phyloP scores from a whole-genome alignment of 2,329 filamentous ascomycete species.

The Hypoxylon sp. region DNA sequence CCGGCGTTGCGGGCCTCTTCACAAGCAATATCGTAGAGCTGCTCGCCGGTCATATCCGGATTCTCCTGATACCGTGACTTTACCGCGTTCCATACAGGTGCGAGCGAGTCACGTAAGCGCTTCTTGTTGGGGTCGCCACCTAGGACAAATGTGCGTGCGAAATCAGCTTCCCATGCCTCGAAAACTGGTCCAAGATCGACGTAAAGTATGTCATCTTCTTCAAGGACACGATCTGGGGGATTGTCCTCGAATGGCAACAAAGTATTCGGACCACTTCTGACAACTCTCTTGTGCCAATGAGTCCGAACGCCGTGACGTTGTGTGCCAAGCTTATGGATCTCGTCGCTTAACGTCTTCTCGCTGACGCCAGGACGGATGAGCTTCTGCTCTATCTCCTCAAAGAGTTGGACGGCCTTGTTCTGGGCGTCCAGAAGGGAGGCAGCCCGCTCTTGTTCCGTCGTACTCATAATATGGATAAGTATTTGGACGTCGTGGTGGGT shows the following conservation, averaged over 20 bases:
- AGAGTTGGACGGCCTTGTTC: constrained; percentile 62
- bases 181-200: constrained; percentile 68
- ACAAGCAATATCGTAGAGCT: constrained; percentile 63
- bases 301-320: constrained; percentile 62
- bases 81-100: constrained; percentile 63
- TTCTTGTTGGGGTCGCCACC: constrained; percentile 63
- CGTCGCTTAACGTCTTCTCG: constrained; percentile 63
- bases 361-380: constrained; percentile 64
- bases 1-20: constrained; percentile 58
- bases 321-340: constrained; percentile 62
- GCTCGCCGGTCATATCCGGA: constrained; percentile 63
- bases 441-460: constrained; percentile 38
- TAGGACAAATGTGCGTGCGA: constrained; percentile 67
- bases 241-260: constrained; percentile 64
- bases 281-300: constrained; percentile 68
- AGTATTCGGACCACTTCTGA: constrained; percentile 66
- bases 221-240: constrained; percentile 64
- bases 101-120: constrained; percentile 61
- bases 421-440: constrained; percentile 62
- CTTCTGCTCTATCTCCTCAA: constrained; percentile 62
- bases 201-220: constrained; percentile 65
- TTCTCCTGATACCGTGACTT: constrained; percentile 58
- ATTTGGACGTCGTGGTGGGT: neutral
- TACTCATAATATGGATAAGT: constrained; percentile 13
- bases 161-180: constrained; percentile 68